Evolutionary conservation across 768 basidiomycete genomes (phyloP).

Genomic region (Suillus alpinus): DNA sequence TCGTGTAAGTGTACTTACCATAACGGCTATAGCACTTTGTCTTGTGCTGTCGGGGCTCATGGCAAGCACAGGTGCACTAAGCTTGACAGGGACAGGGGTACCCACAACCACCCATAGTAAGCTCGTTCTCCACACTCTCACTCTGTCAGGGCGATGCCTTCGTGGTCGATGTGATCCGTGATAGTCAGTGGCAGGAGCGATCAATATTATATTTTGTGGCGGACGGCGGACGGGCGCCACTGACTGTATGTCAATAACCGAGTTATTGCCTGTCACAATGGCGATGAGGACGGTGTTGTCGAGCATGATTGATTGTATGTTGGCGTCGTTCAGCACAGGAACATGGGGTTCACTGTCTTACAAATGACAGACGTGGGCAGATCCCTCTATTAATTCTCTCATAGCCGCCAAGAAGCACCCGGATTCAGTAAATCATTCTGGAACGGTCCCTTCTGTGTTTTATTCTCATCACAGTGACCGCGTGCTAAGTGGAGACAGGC

Average conservation of each 20-base stretch:
- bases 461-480: neutral
- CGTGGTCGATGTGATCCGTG: neutral
- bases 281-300: neutral
- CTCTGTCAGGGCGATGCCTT: neutral
- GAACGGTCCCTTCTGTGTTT: neutral
- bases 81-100: neutral
- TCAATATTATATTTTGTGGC: neutral
- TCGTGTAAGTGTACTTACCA: neutral
- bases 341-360: neutral
- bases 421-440: neutral
- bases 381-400: conserved; percentile 1
- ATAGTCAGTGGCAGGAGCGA: neutral
- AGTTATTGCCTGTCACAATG: neutral
- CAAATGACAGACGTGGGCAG: conserved; percentile 5
- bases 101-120: neutral
- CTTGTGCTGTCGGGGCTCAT: too few relatives aligned
- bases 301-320: neutral
- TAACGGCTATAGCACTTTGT: neutral
- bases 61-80: neutral
- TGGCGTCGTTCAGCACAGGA: neutral
- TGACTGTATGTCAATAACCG: too few relatives aligned
- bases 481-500: neutral
- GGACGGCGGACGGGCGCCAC: too few relatives aligned
- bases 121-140: neutral
- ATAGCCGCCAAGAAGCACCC: neutral